phyloP scores from a whole-genome alignment of 176 grass and related monocot genomes.

The barley (Hordeum vulgare) region MorexV3_pseudomolecules_assembly NC_058523.1:16642919-16643418 shows the following conservation, averaged over 20 bases:
- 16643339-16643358: neutral
- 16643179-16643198: neutral
- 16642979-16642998: neutral
- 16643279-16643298: conserved; percentile 7
- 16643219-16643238: neutral
- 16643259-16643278: fast-evolving
- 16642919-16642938: neutral
- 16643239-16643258: neutral
- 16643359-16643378: neutral
- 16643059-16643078: neutral
- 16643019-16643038: neutral
- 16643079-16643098: neutral
- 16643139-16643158: neutral
- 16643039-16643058: neutral
- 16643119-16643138: neutral
- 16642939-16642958: neutral
- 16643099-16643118: neutral
- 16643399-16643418: neutral
- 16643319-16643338: neutral
- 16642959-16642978: neutral
- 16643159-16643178: neutral
- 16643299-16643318: neutral
- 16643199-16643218: neutral
- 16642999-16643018: neutral
- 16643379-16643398: neutral